These are phyloP conservation scores for Talaromyces pinophilus DNA, from an alignment of 2,329 filamentous ascomycete species.

Conservation along the genomic window DNA sequence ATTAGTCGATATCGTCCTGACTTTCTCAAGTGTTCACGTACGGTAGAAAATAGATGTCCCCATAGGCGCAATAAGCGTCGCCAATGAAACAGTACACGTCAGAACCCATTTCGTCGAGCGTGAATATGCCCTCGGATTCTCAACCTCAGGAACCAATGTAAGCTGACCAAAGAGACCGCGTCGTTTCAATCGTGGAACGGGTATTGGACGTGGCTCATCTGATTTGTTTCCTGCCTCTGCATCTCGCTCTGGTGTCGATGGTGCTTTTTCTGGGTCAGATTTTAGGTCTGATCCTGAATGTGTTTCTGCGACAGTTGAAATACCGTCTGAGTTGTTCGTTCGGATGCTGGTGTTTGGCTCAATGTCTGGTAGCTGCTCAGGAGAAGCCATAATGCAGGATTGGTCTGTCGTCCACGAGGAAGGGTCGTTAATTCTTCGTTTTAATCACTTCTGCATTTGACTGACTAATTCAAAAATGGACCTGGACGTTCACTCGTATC, in stretches of 20 bases:
- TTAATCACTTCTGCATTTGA: too few species aligned
- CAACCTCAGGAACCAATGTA: slow-evolving; percentile 74
- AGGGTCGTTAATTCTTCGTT: too few species aligned
- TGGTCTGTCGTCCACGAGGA: not conserved
- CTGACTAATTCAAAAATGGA: too few species aligned
- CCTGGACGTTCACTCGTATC: too few species aligned
- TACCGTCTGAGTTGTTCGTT: not conserved
- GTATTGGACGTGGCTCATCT: not conserved
- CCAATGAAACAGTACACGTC: slow-evolving; percentile 73
- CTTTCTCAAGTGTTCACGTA: slow-evolving; percentile 37
- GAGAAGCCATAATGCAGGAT: slow-evolving; percentile 1
- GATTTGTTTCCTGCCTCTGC: slow-evolving; percentile 3
- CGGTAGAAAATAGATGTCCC: slow-evolving; percentile 83
- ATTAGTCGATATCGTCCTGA: not conserved
- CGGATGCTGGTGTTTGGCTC: not conserved
- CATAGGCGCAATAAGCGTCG: slow-evolving; percentile 75
- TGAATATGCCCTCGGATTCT: slow-evolving; percentile 71
- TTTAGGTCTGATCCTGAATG: not conserved
- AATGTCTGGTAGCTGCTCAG: not conserved
- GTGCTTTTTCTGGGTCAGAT: not conserved
- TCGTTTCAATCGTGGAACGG: slow-evolving; percentile 55
- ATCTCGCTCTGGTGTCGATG: not conserved
- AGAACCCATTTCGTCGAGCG: slow-evolving; percentile 80
- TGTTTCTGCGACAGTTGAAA: not conserved
- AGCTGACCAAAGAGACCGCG: slow-evolving; percentile 72